These are phyloP conservation scores for Fusarium decemcellulare DNA, from an alignment of 2,329 filamentous ascomycete species.

Conservation along the genomic window DNA sequence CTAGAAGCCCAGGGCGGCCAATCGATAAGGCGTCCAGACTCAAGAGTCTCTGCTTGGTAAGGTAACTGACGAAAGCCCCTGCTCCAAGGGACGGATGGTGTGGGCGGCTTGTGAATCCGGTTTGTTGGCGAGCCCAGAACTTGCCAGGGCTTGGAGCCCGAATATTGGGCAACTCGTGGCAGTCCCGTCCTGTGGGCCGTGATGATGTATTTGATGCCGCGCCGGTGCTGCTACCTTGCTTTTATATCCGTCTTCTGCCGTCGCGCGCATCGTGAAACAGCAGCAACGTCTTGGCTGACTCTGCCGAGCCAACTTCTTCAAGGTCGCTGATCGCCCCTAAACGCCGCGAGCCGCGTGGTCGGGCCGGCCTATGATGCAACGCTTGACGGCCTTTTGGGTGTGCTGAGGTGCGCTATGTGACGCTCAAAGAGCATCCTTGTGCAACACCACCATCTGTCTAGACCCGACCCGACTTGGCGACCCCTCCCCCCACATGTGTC, in stretches of 20 bases:
- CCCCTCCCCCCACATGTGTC: conserved; percentile 32
- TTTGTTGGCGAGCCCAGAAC: conserved; percentile 28
- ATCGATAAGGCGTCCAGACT: conserved; percentile 35
- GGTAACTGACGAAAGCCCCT: conserved; percentile 30
- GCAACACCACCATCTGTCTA: conserved; percentile 28
- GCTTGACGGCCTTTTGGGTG: conserved; percentile 34
- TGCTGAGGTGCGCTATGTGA: conserved; percentile 29
- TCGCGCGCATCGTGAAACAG: conserved; percentile 9
- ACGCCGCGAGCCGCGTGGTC: conserved; percentile 33
- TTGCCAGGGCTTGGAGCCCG: conserved; percentile 4
- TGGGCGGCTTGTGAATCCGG: conserved; percentile 34
- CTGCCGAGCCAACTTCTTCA: conserved; percentile 22
- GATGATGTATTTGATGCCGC: conserved; percentile 39
- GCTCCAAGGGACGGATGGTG: conserved; percentile 23
- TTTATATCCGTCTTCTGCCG: conserved; percentile 23
- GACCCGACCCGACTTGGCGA: conserved; percentile 28
- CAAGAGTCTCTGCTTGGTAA: conserved; percentile 20
- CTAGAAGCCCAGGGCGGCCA: conserved; percentile 18
- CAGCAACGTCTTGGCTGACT: conserved; percentile 15
- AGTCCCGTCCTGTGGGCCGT: conserved; percentile 35
- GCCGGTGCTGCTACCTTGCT: conserved; percentile 27
- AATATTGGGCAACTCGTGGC: conserved; percentile 16
- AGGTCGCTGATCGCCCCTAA: conserved; percentile 37
- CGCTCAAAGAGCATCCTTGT: conserved; percentile 34
- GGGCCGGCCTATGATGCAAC: conserved; percentile 44